phyloP scores from a whole-genome alignment of 306 rosid species.

The Vigna angularis region DNA sequence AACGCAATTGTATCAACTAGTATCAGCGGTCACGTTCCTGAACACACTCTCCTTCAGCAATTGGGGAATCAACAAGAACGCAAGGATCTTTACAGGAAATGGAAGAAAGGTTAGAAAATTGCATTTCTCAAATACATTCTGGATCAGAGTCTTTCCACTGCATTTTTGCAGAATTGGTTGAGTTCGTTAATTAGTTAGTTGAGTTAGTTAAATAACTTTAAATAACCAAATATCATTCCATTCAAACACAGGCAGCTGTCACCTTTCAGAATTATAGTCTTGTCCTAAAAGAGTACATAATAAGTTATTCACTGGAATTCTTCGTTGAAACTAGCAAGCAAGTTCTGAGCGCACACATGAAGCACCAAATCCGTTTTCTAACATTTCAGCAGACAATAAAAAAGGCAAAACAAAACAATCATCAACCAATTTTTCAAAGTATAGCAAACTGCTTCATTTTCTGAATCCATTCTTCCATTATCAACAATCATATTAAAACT shows the following conservation, averaged over 20 bases:
- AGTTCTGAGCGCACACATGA: not conserved
- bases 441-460: not conserved
- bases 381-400: not conserved
- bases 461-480: not conserved
- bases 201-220: too few species aligned
- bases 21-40: too few species aligned
- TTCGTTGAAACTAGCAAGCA: not conserved
- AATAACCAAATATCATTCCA: not conserved
- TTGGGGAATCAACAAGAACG: too few species aligned
- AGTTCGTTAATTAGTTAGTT: too few species aligned
- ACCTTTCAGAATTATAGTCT: not conserved
- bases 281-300: not conserved
- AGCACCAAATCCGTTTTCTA: slow-evolving; percentile 9
- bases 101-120: too few species aligned
- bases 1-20: too few species aligned
- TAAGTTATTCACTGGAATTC: not conserved
- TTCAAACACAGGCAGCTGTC: not conserved
- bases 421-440: not conserved
- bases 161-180: too few species aligned
- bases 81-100: too few species aligned
- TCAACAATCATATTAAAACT: not conserved
- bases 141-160: too few species aligned
- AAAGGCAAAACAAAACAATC: not conserved
- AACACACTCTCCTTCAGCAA: too few species aligned
- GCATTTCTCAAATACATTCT: too few species aligned